These are phyloP conservation scores for Lyophyllum shimeji DNA, from an alignment of 768 basidiomycete species.

Conservation along the genomic window DNA sequence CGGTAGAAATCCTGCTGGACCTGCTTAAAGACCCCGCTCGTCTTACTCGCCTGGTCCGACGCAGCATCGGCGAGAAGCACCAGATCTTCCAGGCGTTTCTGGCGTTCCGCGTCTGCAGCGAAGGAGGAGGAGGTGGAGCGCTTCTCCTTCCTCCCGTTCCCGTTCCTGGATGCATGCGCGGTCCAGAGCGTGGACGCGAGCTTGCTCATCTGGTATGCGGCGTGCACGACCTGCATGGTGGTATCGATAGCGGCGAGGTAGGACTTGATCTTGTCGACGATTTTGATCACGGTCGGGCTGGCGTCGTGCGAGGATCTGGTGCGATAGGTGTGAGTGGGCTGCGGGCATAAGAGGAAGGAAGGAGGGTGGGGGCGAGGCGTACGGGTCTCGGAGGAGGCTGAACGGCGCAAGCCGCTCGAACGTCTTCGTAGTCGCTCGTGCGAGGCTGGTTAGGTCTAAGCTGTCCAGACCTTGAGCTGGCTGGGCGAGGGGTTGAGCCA, in stretches of 20 bases:
- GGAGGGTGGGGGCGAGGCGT: neutral
- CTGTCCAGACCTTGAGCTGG: conserved; percentile 7
- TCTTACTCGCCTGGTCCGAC: conserved; percentile 24
- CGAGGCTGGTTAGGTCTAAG: conserved; percentile 27
- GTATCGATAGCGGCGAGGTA: conserved; percentile 20
- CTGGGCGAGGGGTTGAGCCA: neutral
- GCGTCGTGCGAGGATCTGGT: conserved; percentile 21
- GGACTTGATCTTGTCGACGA: conserved; percentile 12
- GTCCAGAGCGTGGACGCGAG: conserved; percentile 8
- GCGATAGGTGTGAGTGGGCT: neutral
- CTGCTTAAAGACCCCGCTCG: conserved; percentile 27
- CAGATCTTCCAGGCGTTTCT: conserved; percentile 16
- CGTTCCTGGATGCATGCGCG: too few relatives aligned
- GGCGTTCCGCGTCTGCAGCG: neutral
- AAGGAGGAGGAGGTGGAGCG: too few relatives aligned
- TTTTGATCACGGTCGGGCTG: conserved; percentile 9
- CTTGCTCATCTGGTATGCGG: conserved; percentile 17
- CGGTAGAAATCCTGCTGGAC: conserved; percentile 37
- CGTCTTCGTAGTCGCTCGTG: conserved; percentile 32
- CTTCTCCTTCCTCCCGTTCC: too few relatives aligned
- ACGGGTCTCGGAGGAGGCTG: conserved; percentile 29
- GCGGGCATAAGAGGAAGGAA: neutral
- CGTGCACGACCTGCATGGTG: conserved; percentile 17
- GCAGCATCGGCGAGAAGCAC: conserved; percentile 27
- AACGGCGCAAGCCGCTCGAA: conserved; percentile 39